Base-by-base conservation (phyloP, 1,284 basidiomycete genomes). In the Anthracocystis walkeri region DNA sequence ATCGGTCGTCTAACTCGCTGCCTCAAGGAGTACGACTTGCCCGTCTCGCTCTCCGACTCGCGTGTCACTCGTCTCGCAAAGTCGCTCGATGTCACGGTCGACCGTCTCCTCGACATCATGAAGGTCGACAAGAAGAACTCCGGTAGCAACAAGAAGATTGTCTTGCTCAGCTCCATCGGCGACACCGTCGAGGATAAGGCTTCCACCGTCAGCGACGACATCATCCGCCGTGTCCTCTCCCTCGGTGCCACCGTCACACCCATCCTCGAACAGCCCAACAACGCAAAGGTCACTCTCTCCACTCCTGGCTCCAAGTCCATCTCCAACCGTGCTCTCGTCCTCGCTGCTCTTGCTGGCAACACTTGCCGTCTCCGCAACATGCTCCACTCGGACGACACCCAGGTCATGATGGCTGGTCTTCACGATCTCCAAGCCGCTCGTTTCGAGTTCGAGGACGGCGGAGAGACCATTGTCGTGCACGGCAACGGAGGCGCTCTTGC, bases 61-160 rank as follows among this genome's bases (percentile, higher is more conserved):
- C 75, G 82, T 29, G 75, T 85, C 54, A 75, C 75, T 82, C 87
- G 46, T 91, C 92, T 71, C 91, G 93, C 75, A 90, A 93, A 6
- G 86, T 89, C 92, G 11, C 80, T 84, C 54, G 87, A 89, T 58
- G 90, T 98, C 65, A 91, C 91, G 16, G 91, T 95, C 56, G 91
- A 93, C 66, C 89, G 90, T 21, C 88, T 99, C 16, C 89, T 99
- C 49, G 94, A 98, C 86, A 93, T 97, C 84, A 90, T 90, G 90
- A 90, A 89, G 73, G 91, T 99, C 69, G 96, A 99, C 89, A 99
- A 99, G 89, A 99, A 99, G 89, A 99, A 99, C 86, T 91, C 91
- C 63, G 96, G 60, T 82, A 89, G 61, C 44, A 90, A 91, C 80
- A 97, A 97, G 88, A 97, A 97, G 87, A 90, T 99, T 69, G 97